phyloP scores from a whole-genome alignment of 495 filamentous ascomycete species.

The Podospora fimiseda region DNA sequence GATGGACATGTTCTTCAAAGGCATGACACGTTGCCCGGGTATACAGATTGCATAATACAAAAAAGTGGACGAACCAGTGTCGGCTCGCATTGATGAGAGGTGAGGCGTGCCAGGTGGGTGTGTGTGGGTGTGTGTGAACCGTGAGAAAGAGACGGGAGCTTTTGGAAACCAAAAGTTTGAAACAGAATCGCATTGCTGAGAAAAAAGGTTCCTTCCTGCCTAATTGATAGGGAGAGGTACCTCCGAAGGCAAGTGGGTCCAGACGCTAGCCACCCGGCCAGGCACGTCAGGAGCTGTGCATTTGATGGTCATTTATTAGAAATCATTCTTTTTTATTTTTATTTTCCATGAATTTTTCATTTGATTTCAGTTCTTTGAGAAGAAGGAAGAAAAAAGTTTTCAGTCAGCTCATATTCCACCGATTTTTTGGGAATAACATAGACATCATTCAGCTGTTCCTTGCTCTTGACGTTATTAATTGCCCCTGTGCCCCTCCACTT shows the following conservation, averaged over 20 bases:
- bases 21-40: too few relatives aligned
- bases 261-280: not conserved
- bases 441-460: too few relatives aligned
- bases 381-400: not conserved
- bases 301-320: slow-evolving; percentile 10
- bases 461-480: not conserved
- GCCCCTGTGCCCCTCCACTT: not conserved
- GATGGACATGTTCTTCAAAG: not conserved
- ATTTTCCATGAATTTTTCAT: not conserved
- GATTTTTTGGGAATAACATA: too few relatives aligned
- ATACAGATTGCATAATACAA: too few relatives aligned
- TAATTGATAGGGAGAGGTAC: slow-evolving; percentile 1
- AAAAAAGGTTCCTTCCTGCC: not conserved
- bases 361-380: not conserved
- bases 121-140: too few relatives aligned
- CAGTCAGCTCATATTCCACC: not conserved
- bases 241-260: not conserved
- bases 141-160: too few relatives aligned
- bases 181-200: not conserved
- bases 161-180: not conserved
- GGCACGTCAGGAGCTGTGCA: not conserved
- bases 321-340: not conserved
- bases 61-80: too few relatives aligned
- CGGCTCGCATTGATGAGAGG: too few relatives aligned
- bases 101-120: too few relatives aligned